Evolutionary conservation across 805 yeast species (phyloP), one percentile per base, ranked within the genome.

Genomic region (Nakazawaea pomicola): DNA sequence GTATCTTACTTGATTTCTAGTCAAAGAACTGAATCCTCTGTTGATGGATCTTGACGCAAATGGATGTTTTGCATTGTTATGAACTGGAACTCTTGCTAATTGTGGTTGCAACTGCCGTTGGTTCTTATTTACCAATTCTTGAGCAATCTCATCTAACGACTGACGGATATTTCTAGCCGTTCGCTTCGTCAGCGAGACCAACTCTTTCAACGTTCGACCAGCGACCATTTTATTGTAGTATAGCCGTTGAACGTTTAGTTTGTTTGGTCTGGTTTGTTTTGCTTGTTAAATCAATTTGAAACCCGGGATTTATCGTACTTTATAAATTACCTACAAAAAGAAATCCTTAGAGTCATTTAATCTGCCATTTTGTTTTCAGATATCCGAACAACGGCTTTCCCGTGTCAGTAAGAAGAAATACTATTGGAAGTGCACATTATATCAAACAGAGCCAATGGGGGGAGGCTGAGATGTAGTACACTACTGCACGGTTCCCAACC

Each of bases 101-200:
- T 54, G 52, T 3, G 61, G 61, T 32, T 65, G 68, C 2, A 65
- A 58, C 25, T 50, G 59, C 11, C 54, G 61, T 11, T 48, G 48
- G 16, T 56, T 56, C 29, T 56, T 53, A 24, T 53, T 53, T n/a
- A 54, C 48, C 28, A 61, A 45, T 24, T 49, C 59, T 49, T 65
- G 67, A 27, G 68, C 65, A 41, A 75, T 58, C 44, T 75, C 79
- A 47, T 72, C 70, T 19, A 75, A 61, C 21, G 68, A 65, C 52
- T 68, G 67, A 44, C 70, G 67, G 44, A 71, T 59, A 42, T 70
- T 72, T 47, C 67, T 60, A 27, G 74, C 69, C 16, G 77, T 64
- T 49, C 63, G 67, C 37, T 70, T 62, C 12, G 76, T 62, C 45
- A 65, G 61, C 44, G 72, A 60, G 27, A 72, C 59, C 51, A 74